Base-by-base conservation (phyloP, 108 stramenopile genomes). In the Skeletonema tropicum region DNA sequence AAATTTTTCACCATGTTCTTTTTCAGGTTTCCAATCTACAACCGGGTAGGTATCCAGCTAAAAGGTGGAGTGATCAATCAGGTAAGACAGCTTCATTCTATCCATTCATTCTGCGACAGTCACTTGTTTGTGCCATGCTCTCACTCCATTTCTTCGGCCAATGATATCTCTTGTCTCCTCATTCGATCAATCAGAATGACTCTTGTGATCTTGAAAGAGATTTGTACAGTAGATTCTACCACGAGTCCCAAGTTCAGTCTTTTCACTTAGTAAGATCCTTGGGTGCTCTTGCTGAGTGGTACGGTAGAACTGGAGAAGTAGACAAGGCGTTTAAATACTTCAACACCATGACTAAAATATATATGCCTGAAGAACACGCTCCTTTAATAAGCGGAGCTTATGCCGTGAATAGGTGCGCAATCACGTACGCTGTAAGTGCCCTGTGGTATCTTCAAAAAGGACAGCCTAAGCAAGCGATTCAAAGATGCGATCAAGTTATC, bases 31-130 rank as follows among this genome's bases (percentile, higher is more conserved):
- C 77, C 77, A 3, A 55, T 79, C 13, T 79, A 79, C 59, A 73
- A 73, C 42, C 32, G 41, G 17, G 70, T 79, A 12, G 58, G 57
- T 5, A 30, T 68, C 14, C 71, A 73, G 65, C 9, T 79, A 19
- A 79, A 65, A 41, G 77, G 77, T 5, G 77, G 77, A 8, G 72
- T 63, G n/a, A n/a, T n/a, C n/a, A n/a, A n/a, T n/a, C n/a, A n/a
- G n/a, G n/a, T n/a, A n/a, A n/a, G n/a, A n/a, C n/a, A n/a, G n/a
- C n/a, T n/a, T n/a, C n/a, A n/a, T n/a, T n/a, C n/a, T n/a, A n/a
- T n/a, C n/a, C n/a, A n/a, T n/a, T n/a, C n/a, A n/a, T n/a, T n/a
- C n/a, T n/a, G n/a, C n/a, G n/a, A n/a, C n/a, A n/a, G n/a, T n/a
- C n/a, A n/a, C n/a, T n/a, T n/a, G n/a, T n/a, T n/a, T n/a, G n/a